Evolutionary conservation across 2,329 filamentous ascomycete species (phyloP), one percentile per base, ranked within the genome.

Genomic region (Colletotrichum sidae): DNA sequence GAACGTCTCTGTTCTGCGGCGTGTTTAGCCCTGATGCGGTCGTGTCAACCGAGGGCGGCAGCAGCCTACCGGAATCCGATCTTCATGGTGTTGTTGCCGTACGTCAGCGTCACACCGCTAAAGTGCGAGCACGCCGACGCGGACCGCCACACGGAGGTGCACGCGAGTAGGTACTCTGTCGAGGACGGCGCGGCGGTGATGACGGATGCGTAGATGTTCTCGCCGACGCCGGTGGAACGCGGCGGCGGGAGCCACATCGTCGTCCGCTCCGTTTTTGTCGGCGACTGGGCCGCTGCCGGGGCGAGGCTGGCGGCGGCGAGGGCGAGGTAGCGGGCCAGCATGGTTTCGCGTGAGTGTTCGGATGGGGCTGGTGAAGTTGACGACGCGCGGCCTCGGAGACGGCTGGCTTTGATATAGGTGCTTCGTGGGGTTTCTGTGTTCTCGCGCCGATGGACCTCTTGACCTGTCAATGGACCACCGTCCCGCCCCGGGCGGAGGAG

Each of bases 101-200:
- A 63, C 33, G 64, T 67, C 33, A 67, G 60, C 25, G 64, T 64
- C 33, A 67, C 54, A 44, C 60, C 60, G 38, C 38, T 54, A 15
- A 64, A 67, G 6, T 58, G 53, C n/a, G 49, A 37, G 49, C 64
- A 67, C 33, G 44, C 37, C 17, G 64, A 50, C 38, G 64, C 59
- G 10, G 60, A 64, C 35, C 35, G 45, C 47, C 52, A 67, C 3
- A 51, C 49, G 6, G 64, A 51, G 5, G 55, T 67, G 55, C 64
- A 67, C 8, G 64, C 64, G 6, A 64, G 35, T 37, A 59, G 17
- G 8, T 45, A 52, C 35, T 64, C 64, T 6, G 64, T 64, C n/a
- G 60, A 64, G n/a, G 58, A 57, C 38, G 60, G 55, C n/a, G 55
- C 64, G 13, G 64, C 64, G 38, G 64, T 64, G 45, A 67, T 64